Base-by-base conservation (phyloP, 164 flowering plant genomes). In the Liriodendron chinense region DNA sequence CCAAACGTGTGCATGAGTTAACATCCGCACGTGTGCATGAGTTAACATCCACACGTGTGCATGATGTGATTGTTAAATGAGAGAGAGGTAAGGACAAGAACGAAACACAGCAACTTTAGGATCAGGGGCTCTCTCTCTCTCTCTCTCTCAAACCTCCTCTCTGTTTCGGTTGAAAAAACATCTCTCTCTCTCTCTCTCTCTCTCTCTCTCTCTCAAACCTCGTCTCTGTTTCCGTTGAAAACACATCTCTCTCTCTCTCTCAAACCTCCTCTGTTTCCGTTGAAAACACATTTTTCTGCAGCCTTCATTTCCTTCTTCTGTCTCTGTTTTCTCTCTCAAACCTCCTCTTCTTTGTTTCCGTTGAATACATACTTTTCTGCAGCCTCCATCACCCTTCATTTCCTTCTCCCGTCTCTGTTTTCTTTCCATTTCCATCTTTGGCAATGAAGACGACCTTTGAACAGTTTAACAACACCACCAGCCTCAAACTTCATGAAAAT, bases 401-500 rank as follows among this genome's bases (percentile, higher is more conserved):
- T 20, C 16, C 9, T 47, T 9, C 23, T 10, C 71, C 10, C 68
- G 64, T 24, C 50, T 62, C 24, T 21, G 8, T 3, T 62, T 69
- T 28, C 34, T 14, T 8, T 12, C 73, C 16, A 34, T 3, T 6
- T 75, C 80, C 65, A 63, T 3, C 72, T 34, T 34, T 72, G 68
- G 47, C 71, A 74, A 79, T 78, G 79, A 83, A 76, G 79, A 85
- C 79, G 89, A 83, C 88, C 57, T 70, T 82, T 83, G 84, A 83
- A 83, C 85, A 87, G 87, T 87, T 83, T 67, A 63, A 62, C 74
- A 75, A 65, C 82, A 34, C 43, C 43, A 34, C 43, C 43, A 34
- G 43, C 43, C 43, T 34, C 75, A 34, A 34, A 34, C 86, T 82
- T 79, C 74, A 65, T 68, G 70, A 76, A 75, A 76, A 78, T 76